Evolutionary conservation across 1,284 basidiomycete genomes (phyloP).

Genomic region (Trametes versicolor): DNA sequence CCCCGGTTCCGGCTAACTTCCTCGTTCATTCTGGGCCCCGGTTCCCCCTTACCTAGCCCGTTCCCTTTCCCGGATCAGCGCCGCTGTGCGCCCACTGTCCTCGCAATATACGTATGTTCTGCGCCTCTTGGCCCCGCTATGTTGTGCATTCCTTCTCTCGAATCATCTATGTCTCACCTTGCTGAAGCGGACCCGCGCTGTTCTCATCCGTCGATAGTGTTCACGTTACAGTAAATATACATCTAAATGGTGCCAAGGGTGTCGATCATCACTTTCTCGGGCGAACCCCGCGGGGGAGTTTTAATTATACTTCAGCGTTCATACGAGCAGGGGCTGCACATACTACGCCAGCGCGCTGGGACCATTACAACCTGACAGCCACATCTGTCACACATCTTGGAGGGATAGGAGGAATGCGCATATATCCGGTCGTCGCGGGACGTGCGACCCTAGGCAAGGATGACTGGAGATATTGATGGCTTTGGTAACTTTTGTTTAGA

Average conservation of each 20-base stretch:
- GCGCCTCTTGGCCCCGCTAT: constrained; percentile 14
- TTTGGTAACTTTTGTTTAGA: too few relatives aligned
- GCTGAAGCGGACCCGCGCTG: constrained; percentile 22
- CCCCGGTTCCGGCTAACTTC: constrained; percentile 29
- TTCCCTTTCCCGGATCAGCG: background rate
- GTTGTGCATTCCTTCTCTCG: constrained; percentile 25
- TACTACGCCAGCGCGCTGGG: too few relatives aligned
- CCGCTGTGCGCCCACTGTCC: background rate
- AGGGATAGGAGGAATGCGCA: too few relatives aligned
- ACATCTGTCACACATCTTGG: too few relatives aligned
- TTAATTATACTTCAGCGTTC: too few relatives aligned
- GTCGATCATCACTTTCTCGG: background rate
- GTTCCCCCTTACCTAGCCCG: constrained; percentile 9
- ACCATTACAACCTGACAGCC: too few relatives aligned
- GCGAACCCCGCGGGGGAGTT: too few relatives aligned
- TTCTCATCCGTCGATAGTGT: constrained; percentile 14
- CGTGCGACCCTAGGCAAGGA: too few relatives aligned
- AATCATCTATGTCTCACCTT: constrained; percentile 31
- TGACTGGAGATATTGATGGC: too few relatives aligned
- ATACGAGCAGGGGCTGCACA: too few relatives aligned
- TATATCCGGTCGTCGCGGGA: too few relatives aligned
- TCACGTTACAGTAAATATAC: constrained; percentile 21
- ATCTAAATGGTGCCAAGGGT: constrained; percentile 7
- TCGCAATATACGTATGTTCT: constrained; percentile 20
- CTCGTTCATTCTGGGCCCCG: constrained; percentile 33